Conservation (phyloP, 371 early-diverging fungal species). For the Circinella minor region DNA sequence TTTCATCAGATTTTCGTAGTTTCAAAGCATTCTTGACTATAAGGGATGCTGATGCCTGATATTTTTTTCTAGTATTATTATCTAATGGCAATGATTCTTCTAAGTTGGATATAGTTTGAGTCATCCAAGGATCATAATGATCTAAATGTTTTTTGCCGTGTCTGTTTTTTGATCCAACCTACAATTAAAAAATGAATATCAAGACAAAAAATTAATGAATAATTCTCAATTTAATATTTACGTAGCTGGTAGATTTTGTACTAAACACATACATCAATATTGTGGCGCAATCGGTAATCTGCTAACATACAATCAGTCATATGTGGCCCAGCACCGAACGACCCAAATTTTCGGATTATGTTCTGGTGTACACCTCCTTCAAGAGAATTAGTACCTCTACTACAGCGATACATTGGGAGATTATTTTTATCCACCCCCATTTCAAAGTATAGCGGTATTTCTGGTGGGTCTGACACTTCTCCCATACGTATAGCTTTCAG, state of each 20-base stretch:
- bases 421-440: background rate
- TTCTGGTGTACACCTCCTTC: conserved; percentile 5
- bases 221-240: too few relatives aligned
- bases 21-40: background rate
- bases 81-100: background rate
- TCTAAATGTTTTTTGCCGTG: background rate
- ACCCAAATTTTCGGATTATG: background rate
- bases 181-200: background rate
- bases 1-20: background rate
- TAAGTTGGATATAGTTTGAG: background rate
- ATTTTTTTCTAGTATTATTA: background rate
- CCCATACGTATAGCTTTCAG: background rate
- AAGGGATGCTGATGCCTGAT: background rate
- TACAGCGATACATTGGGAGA: background rate
- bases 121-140: background rate
- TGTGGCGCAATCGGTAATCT: background rate
- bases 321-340: conserved; percentile 1
- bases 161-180: background rate
- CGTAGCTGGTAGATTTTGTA: background rate
- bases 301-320: background rate
- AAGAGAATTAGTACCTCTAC: background rate
- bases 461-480: conserved; percentile 1
- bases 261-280: background rate
- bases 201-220: background rate
- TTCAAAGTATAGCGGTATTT: background rate